Conservation (phyloP, 352 stramenopile genomes). For the Globisporangium spiculum region DNA sequence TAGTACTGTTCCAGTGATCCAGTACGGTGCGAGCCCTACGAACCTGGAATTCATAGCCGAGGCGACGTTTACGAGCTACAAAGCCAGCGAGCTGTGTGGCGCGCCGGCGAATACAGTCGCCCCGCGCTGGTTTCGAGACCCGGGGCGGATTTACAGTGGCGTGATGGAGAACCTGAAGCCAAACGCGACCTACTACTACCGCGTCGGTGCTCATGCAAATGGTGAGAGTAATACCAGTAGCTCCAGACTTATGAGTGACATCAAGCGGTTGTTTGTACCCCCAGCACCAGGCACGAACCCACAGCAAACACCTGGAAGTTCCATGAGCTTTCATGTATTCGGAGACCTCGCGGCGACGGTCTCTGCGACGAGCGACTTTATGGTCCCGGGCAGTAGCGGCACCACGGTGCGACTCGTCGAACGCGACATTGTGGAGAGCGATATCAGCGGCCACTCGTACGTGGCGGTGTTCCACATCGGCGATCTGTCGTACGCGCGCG, state of each 20-base stretch:
- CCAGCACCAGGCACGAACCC: slow-evolving; percentile 7
- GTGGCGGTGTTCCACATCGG: slow-evolving; percentile 81
- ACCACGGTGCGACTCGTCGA: slow-evolving; percentile 19
- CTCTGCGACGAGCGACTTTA: slow-evolving; percentile 14
- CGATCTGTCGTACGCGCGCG: slow-evolving; percentile 74
- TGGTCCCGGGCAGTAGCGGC: slow-evolving; percentile 12
- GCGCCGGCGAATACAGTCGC: slow-evolving; percentile 13
- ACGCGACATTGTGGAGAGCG: slow-evolving; percentile 8
- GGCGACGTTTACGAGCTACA: slow-evolving; percentile 15
- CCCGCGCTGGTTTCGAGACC: slow-evolving; percentile 15
- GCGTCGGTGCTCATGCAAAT: slow-evolving; percentile 13
- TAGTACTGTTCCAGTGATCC: slow-evolving; percentile 25
- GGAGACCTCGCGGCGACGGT: slow-evolving; percentile 41
- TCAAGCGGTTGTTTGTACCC: slow-evolving; percentile 20
- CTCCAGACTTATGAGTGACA: slow-evolving; percentile 1
- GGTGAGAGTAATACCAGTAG: neutral
- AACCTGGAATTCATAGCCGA: slow-evolving; percentile 16
- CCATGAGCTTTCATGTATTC: slow-evolving; percentile 51
- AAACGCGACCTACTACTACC: slow-evolving; percentile 17
- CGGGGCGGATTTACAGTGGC: slow-evolving; percentile 13
- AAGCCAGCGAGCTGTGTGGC: slow-evolving; percentile 16
- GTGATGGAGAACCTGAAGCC: slow-evolving; percentile 18
- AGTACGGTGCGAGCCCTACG: slow-evolving; percentile 27
- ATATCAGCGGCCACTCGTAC: slow-evolving; percentile 40
- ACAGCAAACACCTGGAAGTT: neutral